These are phyloP conservation scores for Aspergillus sp. DNA, from an alignment of 2,329 filamentous ascomycete genomes.

Conservation along the genomic window DNA sequence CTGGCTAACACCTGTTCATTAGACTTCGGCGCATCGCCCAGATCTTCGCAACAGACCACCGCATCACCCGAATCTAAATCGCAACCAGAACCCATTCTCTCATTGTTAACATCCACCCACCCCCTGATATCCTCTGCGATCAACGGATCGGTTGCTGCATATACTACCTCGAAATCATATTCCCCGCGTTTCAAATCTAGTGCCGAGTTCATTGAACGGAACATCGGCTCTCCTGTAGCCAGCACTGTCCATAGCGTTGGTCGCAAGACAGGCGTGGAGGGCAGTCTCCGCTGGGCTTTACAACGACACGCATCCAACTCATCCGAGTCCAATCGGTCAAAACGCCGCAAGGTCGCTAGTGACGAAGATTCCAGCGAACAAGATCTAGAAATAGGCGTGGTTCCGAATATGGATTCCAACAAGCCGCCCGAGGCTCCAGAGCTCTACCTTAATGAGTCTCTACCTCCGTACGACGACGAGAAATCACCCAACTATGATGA, in stretches of 20 bases:
- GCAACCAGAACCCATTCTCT: slow-evolving; percentile 76
- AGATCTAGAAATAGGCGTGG: slow-evolving; percentile 49
- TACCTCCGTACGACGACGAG: slow-evolving; percentile 81
- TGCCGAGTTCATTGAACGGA: slow-evolving; percentile 86
- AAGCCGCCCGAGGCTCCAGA: slow-evolving; percentile 59
- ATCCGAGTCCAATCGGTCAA: slow-evolving; percentile 35
- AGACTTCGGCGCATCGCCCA: slow-evolving; percentile 69
- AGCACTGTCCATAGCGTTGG: slow-evolving; percentile 84
- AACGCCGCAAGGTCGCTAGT: slow-evolving; percentile 46
- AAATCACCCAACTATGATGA: slow-evolving; percentile 75
- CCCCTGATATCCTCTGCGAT: slow-evolving; percentile 83
- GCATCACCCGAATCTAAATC: slow-evolving; percentile 42
- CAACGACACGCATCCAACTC: slow-evolving; percentile 40
- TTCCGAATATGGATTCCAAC: slow-evolving; percentile 17
- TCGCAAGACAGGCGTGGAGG: slow-evolving; percentile 82
- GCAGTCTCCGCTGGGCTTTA: slow-evolving; percentile 81
- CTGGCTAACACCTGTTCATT: neutral
- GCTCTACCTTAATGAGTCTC: slow-evolving; percentile 68
- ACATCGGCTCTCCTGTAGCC: slow-evolving; percentile 76
- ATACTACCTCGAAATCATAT: slow-evolving; percentile 84
- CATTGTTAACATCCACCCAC: slow-evolving; percentile 83
- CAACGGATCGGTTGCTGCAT: slow-evolving; percentile 79
- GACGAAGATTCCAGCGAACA: slow-evolving; percentile 36
- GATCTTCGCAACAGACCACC: slow-evolving; percentile 37
- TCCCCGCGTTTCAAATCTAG: slow-evolving; percentile 86